A percentile compares a stretch with the other conserved stretches of the same genome.
phyloP scores from a whole-genome alignment of 169 alveolate species.

The Eimeria brunetti region DNA sequence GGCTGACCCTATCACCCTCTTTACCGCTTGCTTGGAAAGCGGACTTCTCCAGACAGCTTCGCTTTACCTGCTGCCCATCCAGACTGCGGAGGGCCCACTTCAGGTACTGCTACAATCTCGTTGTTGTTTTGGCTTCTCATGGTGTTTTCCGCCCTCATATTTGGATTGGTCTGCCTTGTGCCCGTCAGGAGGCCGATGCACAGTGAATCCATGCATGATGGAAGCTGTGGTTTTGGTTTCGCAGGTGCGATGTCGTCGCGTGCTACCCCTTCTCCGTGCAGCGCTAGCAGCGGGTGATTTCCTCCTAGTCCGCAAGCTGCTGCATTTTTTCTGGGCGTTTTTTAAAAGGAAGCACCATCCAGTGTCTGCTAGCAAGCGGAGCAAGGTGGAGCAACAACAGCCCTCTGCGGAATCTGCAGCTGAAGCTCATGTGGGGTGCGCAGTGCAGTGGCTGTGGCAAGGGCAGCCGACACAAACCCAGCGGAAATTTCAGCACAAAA shows the following conservation, averaged over 20 bases:
- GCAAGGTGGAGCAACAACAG: conserved; percentile 9
- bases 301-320: conserved; percentile 44
- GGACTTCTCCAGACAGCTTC: conserved; percentile 75
- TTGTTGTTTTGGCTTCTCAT: not conserved
- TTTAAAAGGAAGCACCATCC: not conserved
- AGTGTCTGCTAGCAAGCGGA: not conserved
- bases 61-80: conserved; percentile 68
- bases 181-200: not conserved
- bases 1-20: conserved; percentile 45
- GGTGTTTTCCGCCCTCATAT: not conserved
- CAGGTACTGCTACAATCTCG: conserved; percentile 18
- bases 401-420: not conserved
- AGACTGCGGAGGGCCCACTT: conserved; percentile 69
- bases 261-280: conserved; percentile 64
- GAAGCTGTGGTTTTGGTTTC: not conserved
- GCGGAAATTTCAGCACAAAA: not conserved
- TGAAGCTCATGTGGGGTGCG: not conserved
- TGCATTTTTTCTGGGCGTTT: conserved; percentile 59
- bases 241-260: conserved; percentile 57
- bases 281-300: conserved; percentile 62
- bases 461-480: not conserved
- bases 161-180: not conserved
- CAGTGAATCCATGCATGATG: not conserved
- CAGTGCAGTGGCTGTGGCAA: not conserved
- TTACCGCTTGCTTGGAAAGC: conserved; percentile 21